These are phyloP conservation scores for Trypanosoma scelopori DNA, from an alignment of 208 protist species.

Conservation along the genomic window DNA sequence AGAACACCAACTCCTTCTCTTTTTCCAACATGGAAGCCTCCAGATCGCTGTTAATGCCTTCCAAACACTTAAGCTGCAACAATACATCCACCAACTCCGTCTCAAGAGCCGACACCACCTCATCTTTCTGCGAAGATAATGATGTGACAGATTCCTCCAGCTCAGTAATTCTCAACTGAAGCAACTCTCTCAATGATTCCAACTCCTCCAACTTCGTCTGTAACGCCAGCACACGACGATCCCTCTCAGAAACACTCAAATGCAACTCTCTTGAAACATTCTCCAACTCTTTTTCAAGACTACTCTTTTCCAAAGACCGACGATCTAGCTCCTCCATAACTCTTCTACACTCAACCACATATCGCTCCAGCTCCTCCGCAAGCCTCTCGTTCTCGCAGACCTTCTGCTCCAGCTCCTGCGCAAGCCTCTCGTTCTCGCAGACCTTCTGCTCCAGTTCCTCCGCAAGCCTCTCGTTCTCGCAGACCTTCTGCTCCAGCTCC, in stretches of 20 bases:
- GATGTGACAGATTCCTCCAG: slow-evolving; percentile 2
- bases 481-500: slow-evolving; percentile 22
- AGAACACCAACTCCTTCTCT: slow-evolving; percentile 35
- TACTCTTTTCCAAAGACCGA: neutral
- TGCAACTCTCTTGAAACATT: slow-evolving; percentile 23
- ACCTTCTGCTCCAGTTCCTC: slow-evolving; percentile 29
- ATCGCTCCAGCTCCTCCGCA: slow-evolving; percentile 22
- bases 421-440: slow-evolving; percentile 36
- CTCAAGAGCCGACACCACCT: slow-evolving; percentile 8
- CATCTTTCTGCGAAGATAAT: slow-evolving; percentile 15
- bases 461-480: slow-evolving; percentile 36
- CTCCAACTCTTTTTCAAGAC: slow-evolving; percentile 34
- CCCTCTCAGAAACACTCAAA: neutral
- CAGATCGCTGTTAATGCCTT: slow-evolving; percentile 18
- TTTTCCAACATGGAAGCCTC: slow-evolving; percentile 25
- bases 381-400: slow-evolving; percentile 29
- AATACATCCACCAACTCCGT: slow-evolving; percentile 26
- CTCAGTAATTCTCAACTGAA: neutral
- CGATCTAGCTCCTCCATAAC: slow-evolving; percentile 24
- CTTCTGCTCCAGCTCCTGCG: slow-evolving; percentile 31
- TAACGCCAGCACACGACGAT: too few relatives aligned
- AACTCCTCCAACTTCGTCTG: too few relatives aligned
- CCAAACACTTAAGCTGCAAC: slow-evolving; percentile 23
- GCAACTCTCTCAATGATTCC: neutral
- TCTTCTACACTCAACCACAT: slow-evolving; percentile 25